A percentile compares a stretch with the other conserved stretches of the same genome.
Evolutionary conservation across 225 moss, liverwort and hornwort species (phyloP).

Genomic region (Asterella californica): DNA sequence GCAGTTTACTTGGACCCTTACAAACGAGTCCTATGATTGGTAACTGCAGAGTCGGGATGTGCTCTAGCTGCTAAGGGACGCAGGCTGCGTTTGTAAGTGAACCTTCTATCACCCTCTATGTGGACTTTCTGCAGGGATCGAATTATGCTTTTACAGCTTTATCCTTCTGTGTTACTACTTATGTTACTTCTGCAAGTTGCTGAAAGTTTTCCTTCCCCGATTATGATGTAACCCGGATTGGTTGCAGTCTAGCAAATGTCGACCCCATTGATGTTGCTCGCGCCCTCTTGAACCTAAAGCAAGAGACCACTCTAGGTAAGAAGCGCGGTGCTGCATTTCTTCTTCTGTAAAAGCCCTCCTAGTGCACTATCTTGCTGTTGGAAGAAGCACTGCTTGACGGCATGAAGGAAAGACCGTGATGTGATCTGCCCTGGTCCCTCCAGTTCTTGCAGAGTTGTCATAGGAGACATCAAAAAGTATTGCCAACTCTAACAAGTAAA

Average conservation of each 20-base stretch:
- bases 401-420: not conserved
- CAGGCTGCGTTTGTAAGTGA: conserved; percentile 85
- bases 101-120: not conserved
- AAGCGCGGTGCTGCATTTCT: not conserved
- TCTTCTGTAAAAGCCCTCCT: not conserved
- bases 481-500: not conserved
- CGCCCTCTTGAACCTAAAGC: conserved; percentile 65
- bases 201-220: not conserved
- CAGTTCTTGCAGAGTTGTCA: not conserved
- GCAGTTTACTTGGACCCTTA: not conserved
- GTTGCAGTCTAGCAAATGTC: conserved; percentile 90
- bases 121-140: not conserved
- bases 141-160: not conserved
- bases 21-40: conserved; percentile 7
- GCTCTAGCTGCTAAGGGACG: conserved; percentile 81
- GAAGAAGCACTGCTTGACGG: not conserved
- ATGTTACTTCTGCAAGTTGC: not conserved
- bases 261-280: conserved; percentile 93
- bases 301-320: conserved; percentile 88
- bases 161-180: not conserved
- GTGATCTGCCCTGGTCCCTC: not conserved
- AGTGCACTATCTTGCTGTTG: not conserved
- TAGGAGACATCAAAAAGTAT: not conserved
- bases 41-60: conserved; percentile 64
- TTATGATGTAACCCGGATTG: not conserved